Base-by-base conservation (phyloP, 371 early-diverging fungal species). In the Capillidium rhysosporum region DNA sequence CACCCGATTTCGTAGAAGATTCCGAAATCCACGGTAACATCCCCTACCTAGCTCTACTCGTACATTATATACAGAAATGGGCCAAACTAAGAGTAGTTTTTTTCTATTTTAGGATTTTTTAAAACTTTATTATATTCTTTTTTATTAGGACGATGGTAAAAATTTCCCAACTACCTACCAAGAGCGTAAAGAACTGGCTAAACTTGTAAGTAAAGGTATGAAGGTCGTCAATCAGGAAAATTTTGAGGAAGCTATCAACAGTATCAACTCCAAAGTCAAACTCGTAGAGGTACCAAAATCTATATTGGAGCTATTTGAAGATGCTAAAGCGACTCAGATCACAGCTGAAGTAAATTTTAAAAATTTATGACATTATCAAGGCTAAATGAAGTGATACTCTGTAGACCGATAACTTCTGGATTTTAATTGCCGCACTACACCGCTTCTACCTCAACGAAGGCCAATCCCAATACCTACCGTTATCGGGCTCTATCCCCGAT, bases 401-500 rank as follows among this genome's bases (percentile, higher is more conserved):
- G n/a, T 43, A 86, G 82, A 79, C 86, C 1, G 57, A 76, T 25
- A 63, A 67, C 54, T 96, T 96, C 59, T 96, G 97, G 97, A 69
- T 90, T 23, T 61, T 90, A 46, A 70, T 75, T 0, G 64, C 74
- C 26, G 92, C 92, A 0, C 67, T 90, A 21, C 65, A 73, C 29
- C 76, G 81, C 25, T 96, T 92, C 66, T 74, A 85, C 2, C 69
- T 67, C 26, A 73, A 82, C 21, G 47, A 65, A 23, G 78, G 81
- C 61, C 86, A 90, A 2, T 59, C 61, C 18, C 82, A 82, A 1
- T 67, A 66, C 31, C 72, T 96, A 29, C 97, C 97, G 0, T 63
- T 91, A 7, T 70, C 83, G 0, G 97, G 93, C 2, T 66, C 72
- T 30, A 71, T 96, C 5, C 94, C 95, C 0, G 97, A 96, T 65